Evolutionary conservation across 371 early-diverging fungal genomes (phyloP).

Genomic region (Mortierella sp.): DNA sequence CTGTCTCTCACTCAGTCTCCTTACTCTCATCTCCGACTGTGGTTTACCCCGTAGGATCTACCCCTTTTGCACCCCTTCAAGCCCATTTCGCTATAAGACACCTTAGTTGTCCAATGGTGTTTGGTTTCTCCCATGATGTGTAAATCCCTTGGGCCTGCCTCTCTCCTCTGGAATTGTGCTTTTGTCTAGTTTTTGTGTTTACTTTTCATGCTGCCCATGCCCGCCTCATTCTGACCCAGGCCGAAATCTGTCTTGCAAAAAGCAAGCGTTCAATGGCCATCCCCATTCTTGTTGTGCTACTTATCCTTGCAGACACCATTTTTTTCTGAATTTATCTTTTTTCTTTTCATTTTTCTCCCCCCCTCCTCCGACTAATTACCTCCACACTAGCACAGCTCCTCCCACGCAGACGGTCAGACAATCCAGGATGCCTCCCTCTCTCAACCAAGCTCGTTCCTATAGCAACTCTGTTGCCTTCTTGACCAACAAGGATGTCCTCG

Average conservation of each 20-base stretch:
- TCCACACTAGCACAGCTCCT: neutral
- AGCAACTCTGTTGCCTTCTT: constrained; percentile 20
- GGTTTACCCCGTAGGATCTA: neutral
- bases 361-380: neutral
- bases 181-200: neutral
- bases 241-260: neutral
- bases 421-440: constrained; percentile 15
- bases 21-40: too few species aligned
- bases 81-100: neutral
- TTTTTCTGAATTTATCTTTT: neutral
- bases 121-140: neutral
- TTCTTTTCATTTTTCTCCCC: neutral
- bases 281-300: neutral
- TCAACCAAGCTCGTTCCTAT: constrained; percentile 17
- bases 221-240: neutral
- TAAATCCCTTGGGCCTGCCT: neutral
- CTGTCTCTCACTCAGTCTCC: too few species aligned
- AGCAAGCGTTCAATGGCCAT: neutral
- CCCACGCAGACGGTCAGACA: neutral
- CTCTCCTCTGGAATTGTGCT: neutral
- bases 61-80: neutral
- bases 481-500: constrained; percentile 28
- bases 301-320: neutral
- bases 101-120: neutral
- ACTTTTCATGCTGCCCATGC: neutral